Conservation (phyloP, 345 rosid genomes). For the Citrus maxima region DNA sequence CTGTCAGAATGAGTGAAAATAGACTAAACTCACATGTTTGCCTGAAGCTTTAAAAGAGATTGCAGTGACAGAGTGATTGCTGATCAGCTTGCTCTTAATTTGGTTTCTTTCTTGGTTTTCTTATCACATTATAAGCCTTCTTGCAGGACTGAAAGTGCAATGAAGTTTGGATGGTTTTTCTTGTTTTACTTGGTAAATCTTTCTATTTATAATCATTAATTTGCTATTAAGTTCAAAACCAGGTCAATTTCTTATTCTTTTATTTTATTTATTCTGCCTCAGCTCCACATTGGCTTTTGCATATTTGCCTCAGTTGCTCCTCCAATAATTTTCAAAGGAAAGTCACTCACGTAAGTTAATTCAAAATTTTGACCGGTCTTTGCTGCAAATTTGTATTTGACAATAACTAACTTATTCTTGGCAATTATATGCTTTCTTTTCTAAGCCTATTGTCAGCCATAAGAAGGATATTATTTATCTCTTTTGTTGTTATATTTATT, state of each 20-base stretch:
- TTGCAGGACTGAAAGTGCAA: constrained; percentile 89
- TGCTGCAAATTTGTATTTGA: not conserved
- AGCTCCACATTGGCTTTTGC: constrained; percentile 81
- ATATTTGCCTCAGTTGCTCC: constrained; percentile 95
- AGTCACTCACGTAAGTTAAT: constrained; percentile 82
- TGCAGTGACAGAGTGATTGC: not conserved
- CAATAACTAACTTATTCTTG: not conserved
- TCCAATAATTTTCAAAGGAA: constrained; percentile 89
- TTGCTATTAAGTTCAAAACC: not conserved
- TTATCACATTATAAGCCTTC: constrained; percentile 3
- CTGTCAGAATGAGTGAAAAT: not conserved
- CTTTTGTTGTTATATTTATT: not conserved
- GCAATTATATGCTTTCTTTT: not conserved
- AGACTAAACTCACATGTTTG: not conserved
- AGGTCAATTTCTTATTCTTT: not conserved
- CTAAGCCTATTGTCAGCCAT: not conserved
- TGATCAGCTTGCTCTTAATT: not conserved
- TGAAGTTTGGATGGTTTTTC: constrained; percentile 90
- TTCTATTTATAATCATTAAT: not conserved
- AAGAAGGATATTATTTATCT: not conserved
- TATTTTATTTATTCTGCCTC: constrained; percentile 15
- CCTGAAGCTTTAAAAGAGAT: not conserved
- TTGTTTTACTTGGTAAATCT: constrained; percentile 62
- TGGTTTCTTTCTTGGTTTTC: not conserved
- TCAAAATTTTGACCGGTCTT: not conserved